Conservation (phyloP, 2,329 filamentous ascomycete genomes). For the Colletotrichum destructivum region DNA sequence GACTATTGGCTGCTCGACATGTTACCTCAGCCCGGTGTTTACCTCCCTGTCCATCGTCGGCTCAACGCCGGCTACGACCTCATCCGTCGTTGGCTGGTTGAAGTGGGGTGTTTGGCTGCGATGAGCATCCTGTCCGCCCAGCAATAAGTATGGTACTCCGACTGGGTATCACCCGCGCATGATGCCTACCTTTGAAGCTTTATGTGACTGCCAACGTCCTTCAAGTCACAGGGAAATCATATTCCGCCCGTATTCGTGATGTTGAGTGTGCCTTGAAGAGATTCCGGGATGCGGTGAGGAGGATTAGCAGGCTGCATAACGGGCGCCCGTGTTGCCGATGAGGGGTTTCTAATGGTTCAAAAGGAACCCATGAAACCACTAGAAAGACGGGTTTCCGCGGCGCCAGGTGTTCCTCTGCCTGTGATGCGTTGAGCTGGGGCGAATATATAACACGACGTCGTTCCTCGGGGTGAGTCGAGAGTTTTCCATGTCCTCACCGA, state of each 20-base stretch:
- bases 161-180: too few species aligned
- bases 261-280: not conserved
- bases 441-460: not conserved
- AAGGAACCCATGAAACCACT: not conserved
- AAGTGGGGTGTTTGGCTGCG: too few species aligned
- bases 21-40: not conserved
- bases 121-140: not conserved
- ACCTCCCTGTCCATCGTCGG: slow-evolving; percentile 2
- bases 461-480: not conserved
- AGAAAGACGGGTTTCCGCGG: too few species aligned
- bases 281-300: not conserved
- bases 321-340: not conserved
- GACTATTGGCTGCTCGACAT: not conserved
- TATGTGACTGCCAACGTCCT: not conserved
- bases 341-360: not conserved
- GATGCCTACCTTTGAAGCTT: not conserved
- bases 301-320: not conserved
- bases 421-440: too few species aligned
- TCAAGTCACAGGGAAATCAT: not conserved
- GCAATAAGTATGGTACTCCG: not conserved
- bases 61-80: slow-evolving; percentile 1
- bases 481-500: not conserved
- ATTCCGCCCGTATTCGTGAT: not conserved
- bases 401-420: not conserved
- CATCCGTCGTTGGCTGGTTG: not conserved